These are phyloP conservation scores for Fusarium xyrophilum DNA, from an alignment of 2,329 filamentous ascomycete species.

Conservation along the genomic window DNA sequence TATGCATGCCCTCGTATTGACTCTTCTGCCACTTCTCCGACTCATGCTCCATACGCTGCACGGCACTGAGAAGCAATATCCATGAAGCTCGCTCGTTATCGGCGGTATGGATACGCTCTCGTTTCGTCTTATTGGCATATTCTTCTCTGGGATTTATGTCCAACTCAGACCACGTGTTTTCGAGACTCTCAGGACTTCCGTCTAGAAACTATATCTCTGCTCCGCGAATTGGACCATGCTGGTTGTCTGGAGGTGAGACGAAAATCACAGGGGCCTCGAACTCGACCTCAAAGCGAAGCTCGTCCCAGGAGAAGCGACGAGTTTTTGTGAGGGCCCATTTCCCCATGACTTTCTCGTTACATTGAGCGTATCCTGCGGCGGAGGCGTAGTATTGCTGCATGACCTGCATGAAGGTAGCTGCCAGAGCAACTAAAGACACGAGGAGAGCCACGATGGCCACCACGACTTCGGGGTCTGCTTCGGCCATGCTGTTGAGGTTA, in stretches of 20 bases:
- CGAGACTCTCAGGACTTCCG: conserved; percentile 48
- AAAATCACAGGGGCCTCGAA: conserved; percentile 61
- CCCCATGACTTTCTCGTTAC: conserved; percentile 57
- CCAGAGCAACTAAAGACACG: conserved; percentile 56
- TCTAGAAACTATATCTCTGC: conserved; percentile 48
- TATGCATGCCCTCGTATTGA: conserved; percentile 43
- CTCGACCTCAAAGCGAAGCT: conserved; percentile 58
- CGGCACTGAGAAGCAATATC: conserved; percentile 57
- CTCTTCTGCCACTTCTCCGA: conserved; percentile 56
- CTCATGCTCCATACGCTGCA: conserved; percentile 58
- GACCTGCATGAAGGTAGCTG: conserved; percentile 56
- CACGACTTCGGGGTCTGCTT: conserved; percentile 44
- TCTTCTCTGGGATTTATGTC: conserved; percentile 43
- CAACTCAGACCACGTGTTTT: conserved; percentile 45
- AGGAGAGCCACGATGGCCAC: conserved; percentile 55
- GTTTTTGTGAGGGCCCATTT: conserved; percentile 52
- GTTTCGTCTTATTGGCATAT: conserved; percentile 36
- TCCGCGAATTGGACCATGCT: conserved; percentile 45
- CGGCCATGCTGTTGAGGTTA: conserved; percentile 18
- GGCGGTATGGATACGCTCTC: conserved; percentile 57
- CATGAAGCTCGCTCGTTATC: conserved; percentile 65
- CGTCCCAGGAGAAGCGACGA: conserved; percentile 50
- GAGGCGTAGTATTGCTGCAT: conserved; percentile 59
- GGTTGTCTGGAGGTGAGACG: conserved; percentile 53
- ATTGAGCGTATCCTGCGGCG: conserved; percentile 57